These are phyloP conservation scores for Penicillium crystallinum DNA, from an alignment of 495 filamentous ascomycete genomes.

Conservation along the genomic window DNA sequence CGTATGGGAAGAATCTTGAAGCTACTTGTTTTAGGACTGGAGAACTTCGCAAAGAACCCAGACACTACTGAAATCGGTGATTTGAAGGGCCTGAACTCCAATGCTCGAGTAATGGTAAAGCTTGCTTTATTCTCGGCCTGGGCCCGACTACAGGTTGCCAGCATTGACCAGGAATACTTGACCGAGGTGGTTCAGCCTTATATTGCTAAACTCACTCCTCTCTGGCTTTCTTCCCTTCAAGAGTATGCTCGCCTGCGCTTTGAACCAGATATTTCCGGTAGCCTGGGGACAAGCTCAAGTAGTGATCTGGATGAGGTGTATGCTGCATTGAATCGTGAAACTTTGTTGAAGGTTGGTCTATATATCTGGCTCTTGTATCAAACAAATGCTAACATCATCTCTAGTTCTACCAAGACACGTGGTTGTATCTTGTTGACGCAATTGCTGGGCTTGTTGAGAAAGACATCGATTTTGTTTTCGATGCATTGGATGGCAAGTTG, in stretches of 20 bases:
- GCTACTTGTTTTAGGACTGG: constrained; percentile 82
- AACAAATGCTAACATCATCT: constrained; percentile 15
- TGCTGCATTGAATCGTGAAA: constrained; percentile 89
- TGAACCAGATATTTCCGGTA: constrained; percentile 94
- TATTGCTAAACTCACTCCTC: constrained; percentile 77
- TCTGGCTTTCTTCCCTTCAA: constrained; percentile 89
- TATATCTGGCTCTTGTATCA: background rate
- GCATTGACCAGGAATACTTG: constrained; percentile 86
- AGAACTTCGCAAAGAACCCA: constrained; percentile 78
- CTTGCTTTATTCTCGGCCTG: constrained; percentile 96
- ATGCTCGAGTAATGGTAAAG: constrained; percentile 97
- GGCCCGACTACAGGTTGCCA: constrained; percentile 97
- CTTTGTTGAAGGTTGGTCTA: constrained; percentile 62
- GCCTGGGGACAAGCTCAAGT: constrained; percentile 62
- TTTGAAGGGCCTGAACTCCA: constrained; percentile 86
- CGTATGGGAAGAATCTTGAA: constrained; percentile 97
- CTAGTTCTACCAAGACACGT: constrained; percentile 93
- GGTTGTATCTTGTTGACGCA: constrained; percentile 93
- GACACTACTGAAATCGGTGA: constrained; percentile 90
- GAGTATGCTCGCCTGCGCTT: constrained; percentile 93
- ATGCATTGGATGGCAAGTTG: constrained; percentile 83
- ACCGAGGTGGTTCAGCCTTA: constrained; percentile 86
- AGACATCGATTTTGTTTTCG: constrained; percentile 95
- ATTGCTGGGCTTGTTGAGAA: constrained; percentile 97
- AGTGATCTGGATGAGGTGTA: constrained; percentile 86